Conservation (phyloP, 306 rosid species). For the Acacia acuminata region DNA sequence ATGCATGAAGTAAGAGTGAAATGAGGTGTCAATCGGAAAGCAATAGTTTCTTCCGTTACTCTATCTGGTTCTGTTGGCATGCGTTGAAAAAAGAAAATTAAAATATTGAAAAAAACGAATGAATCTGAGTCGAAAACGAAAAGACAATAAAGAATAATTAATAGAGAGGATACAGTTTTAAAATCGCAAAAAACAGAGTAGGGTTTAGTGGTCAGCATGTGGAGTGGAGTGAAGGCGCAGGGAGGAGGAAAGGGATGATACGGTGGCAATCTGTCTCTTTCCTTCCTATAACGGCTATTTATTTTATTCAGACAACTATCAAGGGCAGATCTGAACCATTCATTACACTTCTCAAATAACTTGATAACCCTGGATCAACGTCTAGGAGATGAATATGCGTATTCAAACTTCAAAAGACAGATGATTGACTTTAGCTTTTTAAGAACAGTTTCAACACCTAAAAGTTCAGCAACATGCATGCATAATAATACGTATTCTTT, state of each 20-base stretch:
- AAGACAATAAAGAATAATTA: slow-evolving; percentile 3
- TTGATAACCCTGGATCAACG: background rate
- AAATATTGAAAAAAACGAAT: background rate
- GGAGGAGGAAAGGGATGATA: background rate
- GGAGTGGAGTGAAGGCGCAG: slow-evolving; percentile 2
- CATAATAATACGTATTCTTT: background rate
- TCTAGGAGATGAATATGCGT: background rate
- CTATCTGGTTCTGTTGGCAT: background rate
- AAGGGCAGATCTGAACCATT: background rate
- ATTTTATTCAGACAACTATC: background rate
- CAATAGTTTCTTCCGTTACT: slow-evolving; percentile 11
- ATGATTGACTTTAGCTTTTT: background rate
- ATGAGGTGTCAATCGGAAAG: slow-evolving; percentile 10
- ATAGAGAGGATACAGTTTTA: background rate
- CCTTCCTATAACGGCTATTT: slow-evolving; percentile 34
- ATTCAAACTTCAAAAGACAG: background rate
- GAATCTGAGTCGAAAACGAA: background rate
- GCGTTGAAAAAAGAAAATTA: background rate
- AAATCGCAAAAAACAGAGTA: background rate
- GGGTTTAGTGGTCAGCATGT: slow-evolving; percentile 32
- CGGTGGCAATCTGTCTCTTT: background rate
- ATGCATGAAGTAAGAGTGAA: background rate
- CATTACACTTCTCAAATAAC: background rate
- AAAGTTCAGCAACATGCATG: background rate
- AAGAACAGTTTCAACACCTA: background rate